These are phyloP conservation scores for Xylaria intraflava DNA, from an alignment of 495 filamentous ascomycete species.

Conservation along the genomic window DNA sequence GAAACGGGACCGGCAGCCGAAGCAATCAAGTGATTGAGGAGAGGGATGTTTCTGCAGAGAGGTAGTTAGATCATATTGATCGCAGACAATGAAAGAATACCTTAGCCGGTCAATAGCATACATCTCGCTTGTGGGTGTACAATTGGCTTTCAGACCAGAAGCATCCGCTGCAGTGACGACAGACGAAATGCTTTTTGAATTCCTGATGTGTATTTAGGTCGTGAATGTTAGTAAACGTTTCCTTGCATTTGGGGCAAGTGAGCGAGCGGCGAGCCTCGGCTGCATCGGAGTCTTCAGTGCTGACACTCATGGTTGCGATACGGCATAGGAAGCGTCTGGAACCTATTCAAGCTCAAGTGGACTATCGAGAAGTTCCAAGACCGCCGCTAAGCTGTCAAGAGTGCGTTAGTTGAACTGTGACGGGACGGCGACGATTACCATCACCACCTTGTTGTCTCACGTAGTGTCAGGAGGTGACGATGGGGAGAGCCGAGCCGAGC, in stretches of 20 bases:
- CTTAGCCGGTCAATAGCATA: neutral
- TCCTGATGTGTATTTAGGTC: constrained; percentile 10
- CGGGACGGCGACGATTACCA: too few species aligned
- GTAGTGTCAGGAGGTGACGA: too few species aligned
- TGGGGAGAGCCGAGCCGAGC: too few species aligned
- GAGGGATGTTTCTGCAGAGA: constrained; percentile 17
- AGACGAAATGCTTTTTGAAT: constrained; percentile 8
- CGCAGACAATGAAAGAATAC: neutral
- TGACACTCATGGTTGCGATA: neutral
- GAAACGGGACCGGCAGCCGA: constrained; percentile 26
- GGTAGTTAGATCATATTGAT: neutral
- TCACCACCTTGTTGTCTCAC: too few species aligned
- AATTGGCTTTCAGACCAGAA: constrained; percentile 8
- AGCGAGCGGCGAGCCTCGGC: neutral
- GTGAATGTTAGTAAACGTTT: constrained; percentile 6
- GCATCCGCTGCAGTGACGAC: constrained; percentile 5
- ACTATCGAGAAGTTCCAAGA: too few species aligned
- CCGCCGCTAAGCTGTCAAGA: too few species aligned
- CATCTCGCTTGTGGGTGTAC: constrained; percentile 9
- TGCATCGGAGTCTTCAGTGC: neutral
- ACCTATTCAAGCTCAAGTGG: neutral
- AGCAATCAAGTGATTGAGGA: constrained; percentile 24
- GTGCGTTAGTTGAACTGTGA: too few species aligned
- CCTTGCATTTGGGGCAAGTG: constrained; percentile 13
- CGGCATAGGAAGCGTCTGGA: neutral